These are phyloP conservation scores for Besnoitia besnoiti DNA, from an alignment of 169 alveolate species.

Conservation along the genomic window DNA sequence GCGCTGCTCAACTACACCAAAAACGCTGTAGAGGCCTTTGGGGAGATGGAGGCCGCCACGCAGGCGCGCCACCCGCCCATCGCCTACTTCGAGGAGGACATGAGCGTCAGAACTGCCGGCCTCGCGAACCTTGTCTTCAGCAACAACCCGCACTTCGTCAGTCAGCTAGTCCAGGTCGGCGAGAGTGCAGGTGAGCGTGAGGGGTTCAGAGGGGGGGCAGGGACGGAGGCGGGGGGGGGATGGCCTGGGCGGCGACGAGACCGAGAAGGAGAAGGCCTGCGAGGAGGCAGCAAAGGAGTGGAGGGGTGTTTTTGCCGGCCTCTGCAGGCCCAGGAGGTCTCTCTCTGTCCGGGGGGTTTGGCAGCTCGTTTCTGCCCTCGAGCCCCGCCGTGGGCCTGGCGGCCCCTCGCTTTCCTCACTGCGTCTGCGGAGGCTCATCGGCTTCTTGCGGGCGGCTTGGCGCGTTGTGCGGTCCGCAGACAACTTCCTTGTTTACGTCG, in stretches of 20 bases:
- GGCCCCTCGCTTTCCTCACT: not conserved
- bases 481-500: constrained; percentile 26
- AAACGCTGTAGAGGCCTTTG: not conserved
- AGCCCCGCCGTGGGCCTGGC: too few species aligned
- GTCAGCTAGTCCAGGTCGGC: constrained; percentile 16
- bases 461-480: not conserved
- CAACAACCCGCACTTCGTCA: constrained; percentile 6
- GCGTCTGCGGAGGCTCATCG: too few species aligned
- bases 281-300: not conserved
- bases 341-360: too few species aligned
- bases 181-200: not conserved
- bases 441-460: too few species aligned
- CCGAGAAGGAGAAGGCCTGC: not conserved
- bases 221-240: not conserved
- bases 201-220: not conserved
- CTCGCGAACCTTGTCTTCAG: not conserved
- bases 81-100: not conserved
- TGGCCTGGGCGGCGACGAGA: not conserved
- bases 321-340: too few species aligned
- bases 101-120: not conserved
- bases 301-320: not conserved
- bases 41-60: not conserved
- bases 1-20: not conserved
- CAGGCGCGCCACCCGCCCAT: not conserved
- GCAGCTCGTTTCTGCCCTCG: too few species aligned